These are phyloP conservation scores for Lichtheimia hyalospora DNA, from an alignment of 371 early-diverging fungal species.

Conservation along the genomic window DNA sequence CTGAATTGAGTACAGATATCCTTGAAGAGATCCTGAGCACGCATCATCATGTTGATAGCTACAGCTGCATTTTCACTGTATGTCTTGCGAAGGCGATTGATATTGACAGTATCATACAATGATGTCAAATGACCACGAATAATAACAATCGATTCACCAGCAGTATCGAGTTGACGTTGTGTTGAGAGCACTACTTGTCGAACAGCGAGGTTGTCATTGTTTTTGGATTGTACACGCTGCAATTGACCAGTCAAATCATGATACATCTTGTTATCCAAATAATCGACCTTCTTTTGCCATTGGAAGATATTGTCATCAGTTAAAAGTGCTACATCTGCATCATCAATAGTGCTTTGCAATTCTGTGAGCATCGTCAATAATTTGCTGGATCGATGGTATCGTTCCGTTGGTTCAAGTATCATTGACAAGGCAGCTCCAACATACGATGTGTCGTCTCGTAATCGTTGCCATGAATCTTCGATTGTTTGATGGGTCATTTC, in stretches of 20 bases:
- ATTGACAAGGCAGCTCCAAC: constrained; percentile 18
- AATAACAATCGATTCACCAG: constrained; percentile 28
- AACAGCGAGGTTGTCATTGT: too few relatives aligned
- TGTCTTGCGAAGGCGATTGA: constrained; percentile 41
- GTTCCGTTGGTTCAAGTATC: constrained; percentile 33
- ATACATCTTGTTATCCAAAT: constrained; percentile 14
- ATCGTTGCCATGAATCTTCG: constrained; percentile 25
- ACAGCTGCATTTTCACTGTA: constrained; percentile 34
- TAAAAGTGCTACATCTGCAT: constrained; percentile 17
- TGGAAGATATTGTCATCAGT: constrained; percentile 30
- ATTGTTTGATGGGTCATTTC: constrained; percentile 5
- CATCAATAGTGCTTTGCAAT: constrained; percentile 19
- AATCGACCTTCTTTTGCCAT: constrained; percentile 42
- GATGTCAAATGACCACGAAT: constrained; percentile 29
- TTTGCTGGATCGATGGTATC: constrained; percentile 18
- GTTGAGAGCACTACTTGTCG: too few relatives aligned
- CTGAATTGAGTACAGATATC: constrained; percentile 6
- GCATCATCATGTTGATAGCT: constrained; percentile 7
- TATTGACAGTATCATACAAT: constrained; percentile 41
- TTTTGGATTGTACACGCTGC: too few relatives aligned
- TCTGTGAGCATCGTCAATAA: constrained; percentile 18
- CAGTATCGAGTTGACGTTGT: constrained; percentile 25
- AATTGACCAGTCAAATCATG: too few relatives aligned
- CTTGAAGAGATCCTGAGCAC: constrained; percentile 4
- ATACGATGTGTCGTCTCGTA: constrained; percentile 20